phyloP scores from a whole-genome alignment of 2,329 filamentous ascomycete species.

The Cladosporium austrohemisphaericum region DNA sequence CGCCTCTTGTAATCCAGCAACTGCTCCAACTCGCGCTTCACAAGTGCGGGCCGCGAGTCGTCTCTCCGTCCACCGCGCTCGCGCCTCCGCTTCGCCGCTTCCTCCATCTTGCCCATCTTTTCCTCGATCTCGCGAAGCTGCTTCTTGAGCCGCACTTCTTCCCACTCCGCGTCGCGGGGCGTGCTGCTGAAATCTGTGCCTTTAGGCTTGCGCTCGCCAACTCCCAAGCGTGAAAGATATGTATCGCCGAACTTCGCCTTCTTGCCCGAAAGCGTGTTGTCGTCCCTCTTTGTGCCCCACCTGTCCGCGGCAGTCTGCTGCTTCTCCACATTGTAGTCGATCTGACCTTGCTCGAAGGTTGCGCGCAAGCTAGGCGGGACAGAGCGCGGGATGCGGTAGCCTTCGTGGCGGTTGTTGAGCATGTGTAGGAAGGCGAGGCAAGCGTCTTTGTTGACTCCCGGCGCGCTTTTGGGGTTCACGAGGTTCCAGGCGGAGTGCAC shows the following conservation, averaged over 20 bases:
- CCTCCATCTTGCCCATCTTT: slow-evolving; percentile 80
- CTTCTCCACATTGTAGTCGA: slow-evolving; percentile 89
- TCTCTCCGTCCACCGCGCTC: slow-evolving; percentile 50
- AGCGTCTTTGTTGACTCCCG: slow-evolving; percentile 89
- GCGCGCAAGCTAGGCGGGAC: slow-evolving; percentile 87
- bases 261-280: slow-evolving; percentile 76
- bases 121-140: slow-evolving; percentile 85
- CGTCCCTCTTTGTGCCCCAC: slow-evolving; percentile 76
- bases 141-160: slow-evolving; percentile 91
- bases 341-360: slow-evolving; percentile 91
- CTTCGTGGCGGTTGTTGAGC: slow-evolving; percentile 91
- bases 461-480: slow-evolving; percentile 81
- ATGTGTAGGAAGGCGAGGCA: slow-evolving; percentile 94
- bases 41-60: slow-evolving; percentile 79
- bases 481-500: slow-evolving; percentile 94
- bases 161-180: slow-evolving; percentile 89
- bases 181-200: slow-evolving; percentile 88
- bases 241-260: slow-evolving; percentile 98
- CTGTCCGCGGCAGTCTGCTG: slow-evolving; percentile 58
- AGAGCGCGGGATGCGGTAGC: slow-evolving; percentile 85
- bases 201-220: slow-evolving; percentile 67
- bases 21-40: slow-evolving; percentile 92
- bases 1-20: slow-evolving; percentile 90
- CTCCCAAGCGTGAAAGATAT: slow-evolving; percentile 84
- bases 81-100: slow-evolving; percentile 52